phyloP scores from a whole-genome alignment of 768 basidiomycete genomes.

The Kwoniella mangroviensis region DNA sequence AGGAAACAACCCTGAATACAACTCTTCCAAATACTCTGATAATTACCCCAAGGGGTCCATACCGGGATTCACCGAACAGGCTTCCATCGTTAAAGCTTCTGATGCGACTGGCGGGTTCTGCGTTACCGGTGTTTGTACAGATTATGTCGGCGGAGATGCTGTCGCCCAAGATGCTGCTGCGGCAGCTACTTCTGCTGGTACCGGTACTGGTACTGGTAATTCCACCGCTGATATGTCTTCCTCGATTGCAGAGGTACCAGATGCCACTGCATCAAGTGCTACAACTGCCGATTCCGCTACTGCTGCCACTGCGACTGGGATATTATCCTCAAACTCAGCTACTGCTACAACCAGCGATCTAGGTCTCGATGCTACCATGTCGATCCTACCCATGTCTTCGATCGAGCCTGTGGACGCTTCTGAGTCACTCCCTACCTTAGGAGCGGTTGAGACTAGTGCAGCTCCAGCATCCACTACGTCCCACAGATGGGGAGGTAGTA shows the following conservation, averaged over 20 bases:
- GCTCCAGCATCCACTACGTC: not conserved
- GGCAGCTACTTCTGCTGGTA: not conserved
- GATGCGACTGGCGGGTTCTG: slow-evolving; percentile 25
- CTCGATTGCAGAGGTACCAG: not conserved
- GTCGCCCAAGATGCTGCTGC: not conserved
- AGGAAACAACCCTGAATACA: slow-evolving; percentile 38
- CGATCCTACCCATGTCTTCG: not conserved
- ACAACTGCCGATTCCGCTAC: too few species aligned
- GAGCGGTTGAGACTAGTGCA: not conserved
- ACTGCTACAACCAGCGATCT: not conserved
- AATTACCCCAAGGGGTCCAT: slow-evolving; percentile 20
- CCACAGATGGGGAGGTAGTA: not conserved
- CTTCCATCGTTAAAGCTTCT: slow-evolving; percentile 27
- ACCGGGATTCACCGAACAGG: slow-evolving; percentile 24
- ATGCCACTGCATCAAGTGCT: too few species aligned
- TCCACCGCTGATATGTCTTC: not conserved
- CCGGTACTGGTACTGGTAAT: not conserved
- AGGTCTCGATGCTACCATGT: not conserved
- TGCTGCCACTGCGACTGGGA: too few species aligned
- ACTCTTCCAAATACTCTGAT: slow-evolving; percentile 28
- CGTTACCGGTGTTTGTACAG: slow-evolving; percentile 17
- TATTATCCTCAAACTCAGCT: not conserved
- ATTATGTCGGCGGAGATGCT: slow-evolving; percentile 24
- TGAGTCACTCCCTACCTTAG: not conserved
- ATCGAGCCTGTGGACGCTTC: not conserved